Percentiles rank a stretch among this genome's conserved stretches.
phyloP scores from a whole-genome alignment of 1,284 basidiomycete species.

The Garcileccinum viscosum region DNA sequence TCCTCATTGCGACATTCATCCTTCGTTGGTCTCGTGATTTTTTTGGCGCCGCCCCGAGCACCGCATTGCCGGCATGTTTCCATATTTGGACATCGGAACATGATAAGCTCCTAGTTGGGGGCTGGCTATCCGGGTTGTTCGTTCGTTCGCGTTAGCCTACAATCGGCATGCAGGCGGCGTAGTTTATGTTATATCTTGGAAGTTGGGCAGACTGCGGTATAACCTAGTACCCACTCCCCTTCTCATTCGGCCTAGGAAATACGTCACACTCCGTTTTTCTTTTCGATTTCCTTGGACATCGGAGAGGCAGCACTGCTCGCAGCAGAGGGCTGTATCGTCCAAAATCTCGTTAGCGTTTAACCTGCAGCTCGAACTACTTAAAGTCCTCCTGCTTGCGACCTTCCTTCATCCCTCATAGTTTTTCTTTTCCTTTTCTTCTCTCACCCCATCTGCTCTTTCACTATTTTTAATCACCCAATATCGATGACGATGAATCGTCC shows the following conservation, averaged over 20 bases:
- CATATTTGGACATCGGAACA: constrained; percentile 30
- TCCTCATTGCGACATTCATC: constrained; percentile 32
- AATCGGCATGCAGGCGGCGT: constrained; percentile 16
- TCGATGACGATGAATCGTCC: constrained; percentile 25
- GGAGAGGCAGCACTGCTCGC: constrained; percentile 17
- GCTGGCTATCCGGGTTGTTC: constrained; percentile 7
- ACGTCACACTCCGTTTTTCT: constrained; percentile 11
- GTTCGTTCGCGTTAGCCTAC: constrained; percentile 14
- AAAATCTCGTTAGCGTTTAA: background rate
- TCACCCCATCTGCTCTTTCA: background rate
- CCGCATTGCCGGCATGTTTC: constrained; percentile 31
- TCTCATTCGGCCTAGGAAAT: constrained; percentile 6
- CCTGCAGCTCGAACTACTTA: constrained; percentile 32
- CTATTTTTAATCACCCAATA: constrained; percentile 5
- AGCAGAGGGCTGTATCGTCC: constrained; percentile 19
- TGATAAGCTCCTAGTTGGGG: constrained; percentile 16
- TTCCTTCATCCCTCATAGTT: too few species aligned
- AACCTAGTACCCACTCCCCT: background rate
- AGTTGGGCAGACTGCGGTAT: constrained; percentile 12
- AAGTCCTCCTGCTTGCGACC: constrained; percentile 13
- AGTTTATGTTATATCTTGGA: constrained; percentile 21
- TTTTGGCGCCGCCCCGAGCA: constrained; percentile 17
- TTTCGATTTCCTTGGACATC: background rate
- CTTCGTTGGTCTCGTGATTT: background rate
- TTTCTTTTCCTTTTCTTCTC: background rate